phyloP scores from a whole-genome alignment of 2,329 filamentous ascomycete species.

The Venturia asperata region DNA sequence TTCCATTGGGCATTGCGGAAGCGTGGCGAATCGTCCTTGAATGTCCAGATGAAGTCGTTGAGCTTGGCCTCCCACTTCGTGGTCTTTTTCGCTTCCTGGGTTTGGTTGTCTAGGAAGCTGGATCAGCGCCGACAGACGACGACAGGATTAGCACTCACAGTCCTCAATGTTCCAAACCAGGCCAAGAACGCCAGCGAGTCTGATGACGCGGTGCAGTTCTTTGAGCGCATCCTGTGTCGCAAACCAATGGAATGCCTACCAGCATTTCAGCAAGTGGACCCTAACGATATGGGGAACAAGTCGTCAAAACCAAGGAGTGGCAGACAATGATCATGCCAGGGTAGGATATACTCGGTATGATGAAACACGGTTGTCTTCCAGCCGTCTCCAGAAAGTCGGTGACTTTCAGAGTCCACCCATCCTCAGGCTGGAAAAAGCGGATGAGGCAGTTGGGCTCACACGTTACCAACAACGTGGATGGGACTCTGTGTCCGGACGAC shows the following conservation, averaged over 20 bases:
- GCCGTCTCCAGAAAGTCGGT: neutral
- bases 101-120: conserved; percentile 48
- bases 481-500: neutral
- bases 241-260: conserved; percentile 51
- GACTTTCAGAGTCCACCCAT: neutral
- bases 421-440: neutral
- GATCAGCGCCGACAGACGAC: neutral
- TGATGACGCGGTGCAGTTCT: conserved; percentile 61
- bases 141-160: conserved; percentile 41
- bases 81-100: conserved; percentile 48
- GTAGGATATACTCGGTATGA: too few relatives aligned
- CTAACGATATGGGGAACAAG: neutral
- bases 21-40: conserved; percentile 51
- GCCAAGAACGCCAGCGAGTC: conserved; percentile 53
- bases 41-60: conserved; percentile 51
- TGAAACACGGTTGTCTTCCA: neutral
- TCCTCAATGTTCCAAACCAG: conserved; percentile 71
- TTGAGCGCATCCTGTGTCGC: conserved; percentile 54
- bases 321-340: neutral
- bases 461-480: conserved; percentile 1
- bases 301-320: neutral
- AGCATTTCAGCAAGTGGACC: conserved; percentile 15
- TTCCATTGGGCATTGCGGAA: conserved; percentile 62
- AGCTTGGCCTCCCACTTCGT: conserved; percentile 53
- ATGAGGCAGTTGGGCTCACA: neutral